Base-by-base conservation (phyloP, 2,329 filamentous ascomycete genomes). In the Botrytis pseudocinerea region DNA sequence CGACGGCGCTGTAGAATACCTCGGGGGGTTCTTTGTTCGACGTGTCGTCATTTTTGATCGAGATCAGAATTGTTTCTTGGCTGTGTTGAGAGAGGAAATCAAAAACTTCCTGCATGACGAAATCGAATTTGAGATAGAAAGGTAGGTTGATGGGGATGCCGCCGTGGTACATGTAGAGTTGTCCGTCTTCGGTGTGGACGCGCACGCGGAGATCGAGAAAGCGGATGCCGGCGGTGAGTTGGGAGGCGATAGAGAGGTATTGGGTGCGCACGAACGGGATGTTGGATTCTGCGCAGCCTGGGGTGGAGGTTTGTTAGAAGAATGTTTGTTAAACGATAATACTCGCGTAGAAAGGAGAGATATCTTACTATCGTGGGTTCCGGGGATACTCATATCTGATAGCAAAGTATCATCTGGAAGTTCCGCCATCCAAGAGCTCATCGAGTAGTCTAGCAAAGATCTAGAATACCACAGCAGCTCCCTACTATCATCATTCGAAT, bases 231-330 rank as follows among this genome's bases (percentile, higher is more conserved):
- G 93, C 90, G 32, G 87, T 84, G n/a, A 93, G 85, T 80, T 93
- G 91, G 74, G 88, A 87, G 62, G 82, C 81, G 0, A 91, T 85
- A 44, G 86, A 85, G 28, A 91, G 88, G 54, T 89, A 87, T 82
- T 93, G 91, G 76, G 91, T 93, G 59, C 91, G 87, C n/a, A 93
- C 91, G 14, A 90, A 92, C 0, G 91, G 91, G 42, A 86, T 83
- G 81, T 91, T 85, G 12, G 80, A 82, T 69, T 77, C 80, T 4
- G 82, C 82, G 80, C 86, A 87, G 32, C 90, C 70, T 71, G n/a
- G 32, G 25, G 28, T 3, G 6, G 51, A 3, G 18, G 20, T 4
- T 70, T 70, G 57, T 70, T 51, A 70, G 69, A 22, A n/a, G 9
- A 9, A 7, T n/a, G 20, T 6, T 38, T n/a, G 12, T 6, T 42